Evolutionary conservation across 2,329 filamentous ascomycete species (phyloP), one percentile per base, ranked within the genome.

Genomic region (Coniosporium tulheliwenetii): DNA sequence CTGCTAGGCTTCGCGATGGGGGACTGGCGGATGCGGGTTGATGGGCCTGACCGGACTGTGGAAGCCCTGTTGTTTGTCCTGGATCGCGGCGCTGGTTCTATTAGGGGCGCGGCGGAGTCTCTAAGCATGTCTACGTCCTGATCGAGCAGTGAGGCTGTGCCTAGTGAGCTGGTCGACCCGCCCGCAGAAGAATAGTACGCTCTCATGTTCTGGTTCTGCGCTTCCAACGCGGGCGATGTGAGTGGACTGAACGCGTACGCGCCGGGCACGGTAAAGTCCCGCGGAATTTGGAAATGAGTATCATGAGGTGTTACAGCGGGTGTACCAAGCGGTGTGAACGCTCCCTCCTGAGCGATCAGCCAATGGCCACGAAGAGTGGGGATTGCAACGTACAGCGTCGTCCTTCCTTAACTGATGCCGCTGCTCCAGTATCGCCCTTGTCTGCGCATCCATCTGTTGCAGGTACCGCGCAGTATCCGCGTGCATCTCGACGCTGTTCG

Each of bases 281-380:
- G 65, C 34, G 63, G 56, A 32, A 66, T 51, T 40, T 59, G 49
- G 55, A 84, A 85, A 47, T 79, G 76, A 35, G 74, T 68, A 52
- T 87, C 84, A 39, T 86, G 68, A 15, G 84, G 83, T 2, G 83
- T 87, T 36, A 89, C 82, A 4, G 82, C 84, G n/a, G 84, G 84
- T 13, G 84, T 87, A 9, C 84, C 82, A 29, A 89, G 69, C 1
- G 84, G 84, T 2, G 83, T 89, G 54, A 87, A 87, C 8, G 77
- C 69, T 72, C 84, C 77, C 75, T 81, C 30, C 38, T 52, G 26
- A 40, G 48, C 45, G 43, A 57, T 55, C 47, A 45, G 53, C 57
- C 32, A 15, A 37, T 34, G 13, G 10, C 9, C 15, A 32, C 5
- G 14, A 29, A 26, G 29, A 12, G 8, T 40, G 40, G 19, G 36